Conservation (phyloP, 139 green algal genomes). For the Closterium sp. region DNA sequence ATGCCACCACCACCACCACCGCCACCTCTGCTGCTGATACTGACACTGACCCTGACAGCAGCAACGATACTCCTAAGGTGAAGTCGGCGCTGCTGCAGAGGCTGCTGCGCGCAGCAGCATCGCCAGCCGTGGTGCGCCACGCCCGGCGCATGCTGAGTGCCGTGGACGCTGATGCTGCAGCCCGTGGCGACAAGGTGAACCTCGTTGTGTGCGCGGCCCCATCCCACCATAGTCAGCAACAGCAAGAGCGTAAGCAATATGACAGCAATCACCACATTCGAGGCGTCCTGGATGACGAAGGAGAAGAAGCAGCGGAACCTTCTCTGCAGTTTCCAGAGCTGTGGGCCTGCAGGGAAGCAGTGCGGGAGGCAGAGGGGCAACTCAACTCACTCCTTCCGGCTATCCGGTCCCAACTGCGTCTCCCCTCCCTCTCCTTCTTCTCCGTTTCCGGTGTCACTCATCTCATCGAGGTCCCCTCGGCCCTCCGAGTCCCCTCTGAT, state of each 20-base stretch:
- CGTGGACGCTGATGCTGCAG: constrained; percentile 59
- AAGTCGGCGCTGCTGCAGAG: constrained; percentile 13
- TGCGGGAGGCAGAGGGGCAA: constrained; percentile 42
- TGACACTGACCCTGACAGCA: not conserved
- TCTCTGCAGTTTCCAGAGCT: not conserved
- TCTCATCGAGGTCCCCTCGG: constrained; percentile 66
- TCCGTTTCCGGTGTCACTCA: constrained; percentile 56
- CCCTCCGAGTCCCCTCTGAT: constrained; percentile 48
- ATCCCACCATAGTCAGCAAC: no score
- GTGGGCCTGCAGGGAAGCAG: constrained; percentile 2
- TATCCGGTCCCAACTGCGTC: constrained; percentile 46
- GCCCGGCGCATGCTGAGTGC: constrained; percentile 49
- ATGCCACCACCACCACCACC: constrained; percentile 3
- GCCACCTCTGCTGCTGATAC: constrained; percentile 25
- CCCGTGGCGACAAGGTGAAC: constrained; percentile 48
- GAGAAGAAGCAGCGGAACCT: not conserved
- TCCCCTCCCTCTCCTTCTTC: constrained; percentile 55
- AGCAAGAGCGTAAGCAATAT: no score
- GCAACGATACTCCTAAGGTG: not conserved
- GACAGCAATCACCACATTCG: not conserved
- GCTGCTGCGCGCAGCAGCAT: constrained; percentile 15
- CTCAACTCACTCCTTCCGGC: constrained; percentile 58
- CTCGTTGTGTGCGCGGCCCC: constrained; percentile 39
- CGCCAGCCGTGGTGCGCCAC: constrained; percentile 41
- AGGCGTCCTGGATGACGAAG: not conserved